Percentiles rank a stretch among this genome's conserved stretches.
phyloP scores from a whole-genome alignment of 352 stramenopile species.

The Plasmopara viticola region DNA sequence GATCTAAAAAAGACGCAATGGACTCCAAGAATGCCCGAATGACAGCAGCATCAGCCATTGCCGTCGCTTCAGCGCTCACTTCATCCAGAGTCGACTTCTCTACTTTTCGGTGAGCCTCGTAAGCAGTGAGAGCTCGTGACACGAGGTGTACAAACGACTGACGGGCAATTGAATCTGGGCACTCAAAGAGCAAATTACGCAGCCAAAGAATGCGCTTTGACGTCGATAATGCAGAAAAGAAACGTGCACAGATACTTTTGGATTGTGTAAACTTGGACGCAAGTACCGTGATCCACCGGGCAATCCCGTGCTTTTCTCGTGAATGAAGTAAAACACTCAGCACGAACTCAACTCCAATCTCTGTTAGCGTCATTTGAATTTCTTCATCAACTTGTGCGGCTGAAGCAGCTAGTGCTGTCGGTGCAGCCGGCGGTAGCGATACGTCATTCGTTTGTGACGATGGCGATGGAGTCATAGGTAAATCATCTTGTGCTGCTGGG shows the following conservation, averaged over 20 bases:
- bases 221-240: slow-evolving; percentile 54
- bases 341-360: slow-evolving; percentile 84
- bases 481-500: slow-evolving; percentile 9
- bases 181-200: slow-evolving; percentile 73
- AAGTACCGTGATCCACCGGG: slow-evolving; percentile 74
- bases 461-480: slow-evolving; percentile 19
- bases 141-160: slow-evolving; percentile 84
- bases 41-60: slow-evolving; percentile 18
- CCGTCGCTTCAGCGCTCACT: slow-evolving; percentile 14
- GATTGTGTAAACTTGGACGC: slow-evolving; percentile 64
- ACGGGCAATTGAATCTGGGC: slow-evolving; percentile 74
- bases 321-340: slow-evolving; percentile 85
- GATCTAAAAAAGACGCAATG: slow-evolving; percentile 58
- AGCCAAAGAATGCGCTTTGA: slow-evolving; percentile 59
- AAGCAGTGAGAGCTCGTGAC: slow-evolving; percentile 60
- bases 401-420: slow-evolving; percentile 17
- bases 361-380: slow-evolving; percentile 61
- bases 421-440: slow-evolving; percentile 17
- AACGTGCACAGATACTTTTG: slow-evolving; percentile 61
- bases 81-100: slow-evolving; percentile 23
- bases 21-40: slow-evolving; percentile 41
- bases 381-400: slow-evolving; percentile 33
- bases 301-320: slow-evolving; percentile 82
- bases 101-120: slow-evolving; percentile 48
- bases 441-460: slow-evolving; percentile 7